phyloP scores from a whole-genome alignment of 179 eudicot species.

The Spinacia oleracea region DNA sequence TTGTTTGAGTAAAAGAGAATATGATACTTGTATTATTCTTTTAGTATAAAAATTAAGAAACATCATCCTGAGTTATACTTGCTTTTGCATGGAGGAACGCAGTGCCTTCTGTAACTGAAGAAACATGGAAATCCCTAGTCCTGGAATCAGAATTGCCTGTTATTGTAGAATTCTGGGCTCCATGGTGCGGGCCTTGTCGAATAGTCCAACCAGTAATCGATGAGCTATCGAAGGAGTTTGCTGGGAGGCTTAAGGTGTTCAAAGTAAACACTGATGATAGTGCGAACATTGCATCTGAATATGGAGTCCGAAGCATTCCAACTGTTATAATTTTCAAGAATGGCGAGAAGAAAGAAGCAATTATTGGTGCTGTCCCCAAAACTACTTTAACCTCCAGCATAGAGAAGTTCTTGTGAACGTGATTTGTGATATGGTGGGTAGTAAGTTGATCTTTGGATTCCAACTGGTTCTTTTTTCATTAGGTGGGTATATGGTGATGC shows the following conservation, averaged over 20 bases:
- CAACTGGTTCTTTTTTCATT: constrained; percentile 8
- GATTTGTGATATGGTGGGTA: no score
- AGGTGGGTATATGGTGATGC: constrained; percentile 16
- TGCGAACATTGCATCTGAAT: constrained; percentile 67
- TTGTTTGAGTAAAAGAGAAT: not conserved
- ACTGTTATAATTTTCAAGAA: constrained; percentile 80
- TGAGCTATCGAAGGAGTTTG: constrained; percentile 66
- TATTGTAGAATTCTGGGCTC: constrained; percentile 93
- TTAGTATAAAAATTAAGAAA: not conserved
- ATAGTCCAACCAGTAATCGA: constrained; percentile 80
- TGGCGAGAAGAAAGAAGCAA: constrained; percentile 89
- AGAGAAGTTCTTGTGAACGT: constrained; percentile 49
- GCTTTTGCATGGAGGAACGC: constrained; percentile 35
- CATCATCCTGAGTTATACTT: constrained; percentile 15
- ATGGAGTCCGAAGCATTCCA: constrained; percentile 90
- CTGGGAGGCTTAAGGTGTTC: constrained; percentile 72
- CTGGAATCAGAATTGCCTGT: constrained; percentile 60
- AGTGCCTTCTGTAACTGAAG: constrained; percentile 63
- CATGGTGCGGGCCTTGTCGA: constrained; percentile 99
- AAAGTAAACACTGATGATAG: constrained; percentile 86
- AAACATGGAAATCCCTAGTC: constrained; percentile 60
- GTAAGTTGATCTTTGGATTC: not conserved
- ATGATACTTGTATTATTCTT: not conserved
- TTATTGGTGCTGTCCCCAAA: constrained; percentile 92
- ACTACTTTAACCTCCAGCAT: constrained; percentile 62